Base-by-base conservation (phyloP, 129 eudicot species). In the Silybum marianum region DNA sequence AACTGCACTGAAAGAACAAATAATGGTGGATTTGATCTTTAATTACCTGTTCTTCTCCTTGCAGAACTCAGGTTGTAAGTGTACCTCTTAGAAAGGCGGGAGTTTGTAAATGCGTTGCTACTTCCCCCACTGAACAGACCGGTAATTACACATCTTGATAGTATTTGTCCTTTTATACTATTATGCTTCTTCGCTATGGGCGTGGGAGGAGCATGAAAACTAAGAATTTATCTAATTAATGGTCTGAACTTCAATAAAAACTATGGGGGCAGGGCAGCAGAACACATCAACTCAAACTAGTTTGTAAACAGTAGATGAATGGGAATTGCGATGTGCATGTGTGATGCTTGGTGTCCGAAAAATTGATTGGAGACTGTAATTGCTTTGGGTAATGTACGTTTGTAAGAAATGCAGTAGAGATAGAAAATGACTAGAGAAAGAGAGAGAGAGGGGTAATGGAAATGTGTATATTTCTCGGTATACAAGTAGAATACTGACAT, bases 81-180 rank as follows among this genome's bases (percentile, higher is more conserved):
- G 42, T 88, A 54, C 72, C 85, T 6, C 69, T 75, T 38, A 91
- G 66, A 30, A 80, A 75, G 22, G 34, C 30, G 73, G 90, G 78
- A 7, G 81, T 86, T 74, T 88, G 89, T 39, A 93, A 88, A 87
- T 93, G 97, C 71, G 90, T 93, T 28, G 91, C 97, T 42, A 74
- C 94, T 18, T 86, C 97, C 19, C 83, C 90, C 18, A 76, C 89
- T 16, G 90, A 92, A 69, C 86, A 88, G 78, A 86, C 88, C 79
- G 91, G 97, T 90, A 77, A 58, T 32, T 26, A n/a, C 42, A 23
- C 76, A 1, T 14, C 48, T 79, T 58, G 11, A 44, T 77, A 23
- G 46, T 25, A 23, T 67, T 67, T 78, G 81, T 23, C 34, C 7
- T 19, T 54, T 72, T 0, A 0, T 14, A 11, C 14, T 28, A 21